phyloP scores from a whole-genome alignment of 176 grass and related monocot species.

The Alopecurus myosuroides region DNA sequence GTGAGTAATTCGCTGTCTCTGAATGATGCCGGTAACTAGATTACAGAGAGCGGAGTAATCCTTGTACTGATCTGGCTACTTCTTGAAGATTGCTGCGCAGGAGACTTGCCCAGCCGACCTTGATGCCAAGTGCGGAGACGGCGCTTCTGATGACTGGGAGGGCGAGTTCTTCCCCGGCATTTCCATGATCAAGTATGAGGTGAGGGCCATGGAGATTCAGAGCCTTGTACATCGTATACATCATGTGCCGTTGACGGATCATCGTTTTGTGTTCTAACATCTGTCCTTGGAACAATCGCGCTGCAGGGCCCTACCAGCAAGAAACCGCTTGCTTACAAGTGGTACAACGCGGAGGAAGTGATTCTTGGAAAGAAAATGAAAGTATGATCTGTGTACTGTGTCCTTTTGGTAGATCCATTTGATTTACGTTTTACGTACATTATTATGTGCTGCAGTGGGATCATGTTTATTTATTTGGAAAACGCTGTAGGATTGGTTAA shows the following conservation, averaged over 20 bases:
- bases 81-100: conserved; percentile 34
- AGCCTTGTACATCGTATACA: neutral
- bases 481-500: conserved; percentile 69
- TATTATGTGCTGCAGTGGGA: neutral
- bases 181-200: conserved; percentile 88
- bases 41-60: neutral
- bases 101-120: conserved; percentile 66
- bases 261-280: neutral
- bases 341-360: conserved; percentile 87
- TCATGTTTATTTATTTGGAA: neutral
- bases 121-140: conserved; percentile 42
- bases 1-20: conserved; percentile 21
- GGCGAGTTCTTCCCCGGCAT: conserved; percentile 82
- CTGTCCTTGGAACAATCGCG: neutral
- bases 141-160: conserved; percentile 48
- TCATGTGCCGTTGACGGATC: neutral
- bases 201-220: conserved; percentile 12
- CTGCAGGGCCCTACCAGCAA: conserved; percentile 68
- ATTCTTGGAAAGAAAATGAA: conserved; percentile 99
- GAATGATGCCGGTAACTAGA: neutral
- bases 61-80: neutral
- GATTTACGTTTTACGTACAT: neutral
- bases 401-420: neutral
- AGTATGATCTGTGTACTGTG: conserved; percentile 12
- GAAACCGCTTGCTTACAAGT: conserved; percentile 88